Conservation (phyloP, 768 basidiomycete genomes). For the Brasilioporus rufonigricans region DNA sequence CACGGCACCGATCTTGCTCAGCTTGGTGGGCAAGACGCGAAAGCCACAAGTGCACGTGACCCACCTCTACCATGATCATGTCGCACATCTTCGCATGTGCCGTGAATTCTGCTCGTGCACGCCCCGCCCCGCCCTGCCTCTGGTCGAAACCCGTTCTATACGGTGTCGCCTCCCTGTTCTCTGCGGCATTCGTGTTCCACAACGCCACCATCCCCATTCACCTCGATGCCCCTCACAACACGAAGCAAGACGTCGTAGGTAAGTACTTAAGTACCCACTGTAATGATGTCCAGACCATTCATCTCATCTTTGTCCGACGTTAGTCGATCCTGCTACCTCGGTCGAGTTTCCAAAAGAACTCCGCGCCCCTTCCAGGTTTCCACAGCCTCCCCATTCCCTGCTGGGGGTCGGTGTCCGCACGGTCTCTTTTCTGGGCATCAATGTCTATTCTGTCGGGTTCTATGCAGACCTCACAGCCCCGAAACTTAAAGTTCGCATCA, state of each 20-base stretch:
- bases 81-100: background rate
- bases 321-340: constrained; percentile 73
- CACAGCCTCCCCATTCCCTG: constrained; percentile 61
- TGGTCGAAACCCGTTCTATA: constrained; percentile 28
- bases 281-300: background rate
- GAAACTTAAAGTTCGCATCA: constrained; percentile 48
- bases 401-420: constrained; percentile 85
- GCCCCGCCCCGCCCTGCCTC: constrained; percentile 1
- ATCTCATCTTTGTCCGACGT: background rate
- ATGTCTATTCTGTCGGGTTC: constrained; percentile 89
- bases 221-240: constrained; percentile 41
- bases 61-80: constrained; percentile 3
- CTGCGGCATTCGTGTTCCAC: constrained; percentile 29
- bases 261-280: constrained; percentile 7
- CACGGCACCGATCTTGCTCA: background rate
- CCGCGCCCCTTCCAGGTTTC: constrained; percentile 59
- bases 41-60: constrained; percentile 13
- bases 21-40: background rate
- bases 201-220: constrained; percentile 32
- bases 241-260: constrained; percentile 23
- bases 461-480: constrained; percentile 80
- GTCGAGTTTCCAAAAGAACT: constrained; percentile 71
- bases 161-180: constrained; percentile 34
- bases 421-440: constrained; percentile 83
- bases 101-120: background rate